A percentile compares a stretch with the other conserved stretches of the same genome.
phyloP scores from a whole-genome alignment of 495 filamentous ascomycete genomes.

The Parachaetomium inaequale region DNA sequence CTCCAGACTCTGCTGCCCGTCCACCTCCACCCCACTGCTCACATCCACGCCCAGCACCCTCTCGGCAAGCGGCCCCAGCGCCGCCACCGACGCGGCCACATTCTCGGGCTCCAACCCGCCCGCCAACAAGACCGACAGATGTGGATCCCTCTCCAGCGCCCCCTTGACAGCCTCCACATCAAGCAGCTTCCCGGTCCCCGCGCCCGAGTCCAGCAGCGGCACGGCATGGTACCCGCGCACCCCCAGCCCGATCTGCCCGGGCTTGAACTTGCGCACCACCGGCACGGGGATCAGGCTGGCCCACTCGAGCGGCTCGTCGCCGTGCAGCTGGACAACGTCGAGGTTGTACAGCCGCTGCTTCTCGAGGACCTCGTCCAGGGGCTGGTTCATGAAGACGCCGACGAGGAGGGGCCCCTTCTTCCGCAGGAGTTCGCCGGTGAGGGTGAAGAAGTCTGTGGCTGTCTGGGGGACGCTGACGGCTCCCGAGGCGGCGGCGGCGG shows the following conservation, averaged over 20 bases:
- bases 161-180: conserved; percentile 62
- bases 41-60: conserved; percentile 84
- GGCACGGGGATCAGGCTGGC: conserved; percentile 80
- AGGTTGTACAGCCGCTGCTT: conserved; percentile 71
- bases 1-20: conserved; percentile 73
- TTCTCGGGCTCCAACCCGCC: conserved; percentile 78
- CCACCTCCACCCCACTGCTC: conserved; percentile 85
- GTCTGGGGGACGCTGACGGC: conserved; percentile 3
- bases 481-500: conserved; percentile 50
- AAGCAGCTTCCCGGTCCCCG: conserved; percentile 73
- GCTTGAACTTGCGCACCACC: conserved; percentile 78
- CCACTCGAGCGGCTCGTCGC: conserved; percentile 90
- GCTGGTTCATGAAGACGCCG: conserved; percentile 91
- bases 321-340: conserved; percentile 92
- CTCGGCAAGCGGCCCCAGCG: conserved; percentile 50
- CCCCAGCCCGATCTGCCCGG: conserved; percentile 64
- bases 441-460: conserved; percentile 47
- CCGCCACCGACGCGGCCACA: conserved; percentile 58
- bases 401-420: conserved; percentile 69
- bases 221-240: conserved; percentile 76
- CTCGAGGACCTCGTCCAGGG: conserved; percentile 71
- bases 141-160: conserved; percentile 55
- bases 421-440: conserved; percentile 36
- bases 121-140: conserved; percentile 68
- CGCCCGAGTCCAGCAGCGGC: conserved; percentile 79